Evolutionary conservation across 148 eudicot genomes (phyloP).

Genomic region (Fallopia convolvulus): DNA sequence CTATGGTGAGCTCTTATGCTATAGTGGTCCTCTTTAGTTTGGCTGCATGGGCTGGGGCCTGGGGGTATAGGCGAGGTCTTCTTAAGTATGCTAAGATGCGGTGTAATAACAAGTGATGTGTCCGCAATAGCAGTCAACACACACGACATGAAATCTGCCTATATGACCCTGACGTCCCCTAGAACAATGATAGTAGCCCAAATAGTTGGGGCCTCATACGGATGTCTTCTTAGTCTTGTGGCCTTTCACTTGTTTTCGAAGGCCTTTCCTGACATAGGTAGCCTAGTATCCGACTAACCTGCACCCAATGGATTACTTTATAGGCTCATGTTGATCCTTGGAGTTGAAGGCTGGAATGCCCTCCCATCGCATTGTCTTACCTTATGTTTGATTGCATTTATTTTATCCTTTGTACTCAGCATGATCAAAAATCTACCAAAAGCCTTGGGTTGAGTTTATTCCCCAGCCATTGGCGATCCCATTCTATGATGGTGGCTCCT

Average conservation of each 20-base stretch:
- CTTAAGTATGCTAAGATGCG: slow-evolving; percentile 55
- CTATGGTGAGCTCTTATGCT: slow-evolving; percentile 68
- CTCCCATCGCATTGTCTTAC: slow-evolving; percentile 53
- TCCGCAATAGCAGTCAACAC: slow-evolving; percentile 58
- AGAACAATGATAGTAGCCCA: slow-evolving; percentile 65
- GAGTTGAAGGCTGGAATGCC: slow-evolving; percentile 47
- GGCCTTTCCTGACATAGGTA: slow-evolving; percentile 42
- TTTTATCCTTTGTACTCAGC: slow-evolving; percentile 33
- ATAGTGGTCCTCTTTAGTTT: slow-evolving; percentile 58
- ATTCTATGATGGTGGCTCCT: too few species aligned
- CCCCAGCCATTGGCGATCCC: too few species aligned
- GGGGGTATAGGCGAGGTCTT: slow-evolving; percentile 59
- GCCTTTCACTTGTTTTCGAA: slow-evolving; percentile 62
- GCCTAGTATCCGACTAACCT: slow-evolving; percentile 26
- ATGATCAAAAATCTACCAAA: slow-evolving; percentile 16
- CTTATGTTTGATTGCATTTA: slow-evolving; percentile 41
- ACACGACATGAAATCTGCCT: slow-evolving; percentile 72
- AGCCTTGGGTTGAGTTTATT: too few species aligned
- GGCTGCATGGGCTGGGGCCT: slow-evolving; percentile 80
- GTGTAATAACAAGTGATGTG: slow-evolving; percentile 69
- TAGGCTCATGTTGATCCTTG: slow-evolving; percentile 47
- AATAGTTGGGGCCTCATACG: slow-evolving; percentile 59
- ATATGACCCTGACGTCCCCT: slow-evolving; percentile 66
- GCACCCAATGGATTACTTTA: slow-evolving; percentile 48
- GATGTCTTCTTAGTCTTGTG: slow-evolving; percentile 56